A percentile compares a stretch with the other conserved stretches of the same genome.
phyloP scores from a whole-genome alignment of 2,329 filamentous ascomycete genomes.

The Pseudocercospora fuligena region DNA sequence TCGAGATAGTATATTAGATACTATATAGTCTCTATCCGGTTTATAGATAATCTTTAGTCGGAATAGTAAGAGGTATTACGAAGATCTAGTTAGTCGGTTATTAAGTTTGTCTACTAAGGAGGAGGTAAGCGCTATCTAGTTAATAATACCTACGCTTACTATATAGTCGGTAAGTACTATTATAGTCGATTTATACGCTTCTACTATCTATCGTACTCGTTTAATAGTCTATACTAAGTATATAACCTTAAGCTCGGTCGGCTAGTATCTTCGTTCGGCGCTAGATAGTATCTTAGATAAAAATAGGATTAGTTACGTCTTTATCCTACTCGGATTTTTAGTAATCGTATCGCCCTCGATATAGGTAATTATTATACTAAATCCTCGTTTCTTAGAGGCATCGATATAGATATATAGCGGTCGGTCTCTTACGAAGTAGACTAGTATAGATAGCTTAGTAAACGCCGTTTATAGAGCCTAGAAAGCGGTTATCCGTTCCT shows the following conservation, averaged over 20 bases:
- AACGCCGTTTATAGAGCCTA: neutral
- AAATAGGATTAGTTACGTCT: neutral
- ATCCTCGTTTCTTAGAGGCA: neutral
- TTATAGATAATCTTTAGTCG: neutral
- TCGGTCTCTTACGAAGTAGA: neutral
- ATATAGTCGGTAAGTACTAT: neutral
- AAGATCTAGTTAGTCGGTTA: neutral
- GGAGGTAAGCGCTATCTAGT: neutral
- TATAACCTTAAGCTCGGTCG: neutral
- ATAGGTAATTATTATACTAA: neutral
- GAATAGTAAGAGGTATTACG: neutral
- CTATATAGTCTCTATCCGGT: no score
- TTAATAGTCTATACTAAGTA: neutral
- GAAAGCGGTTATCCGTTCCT: neutral
- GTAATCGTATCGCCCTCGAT: neutral
- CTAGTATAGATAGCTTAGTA: neutral
- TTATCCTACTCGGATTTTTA: neutral
- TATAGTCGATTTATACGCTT: neutral
- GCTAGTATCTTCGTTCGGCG: slow-evolving; percentile 1
- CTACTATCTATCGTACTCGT: neutral
- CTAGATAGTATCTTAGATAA: neutral
- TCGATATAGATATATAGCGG: neutral
- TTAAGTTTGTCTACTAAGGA: neutral
- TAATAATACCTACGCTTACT: neutral
- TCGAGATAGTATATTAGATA: no score